A percentile compares a stretch with the other conserved stretches of the same genome.
phyloP scores from a whole-genome alignment of 31 red algal species.

The Porphyra umbilicalis region DNA sequence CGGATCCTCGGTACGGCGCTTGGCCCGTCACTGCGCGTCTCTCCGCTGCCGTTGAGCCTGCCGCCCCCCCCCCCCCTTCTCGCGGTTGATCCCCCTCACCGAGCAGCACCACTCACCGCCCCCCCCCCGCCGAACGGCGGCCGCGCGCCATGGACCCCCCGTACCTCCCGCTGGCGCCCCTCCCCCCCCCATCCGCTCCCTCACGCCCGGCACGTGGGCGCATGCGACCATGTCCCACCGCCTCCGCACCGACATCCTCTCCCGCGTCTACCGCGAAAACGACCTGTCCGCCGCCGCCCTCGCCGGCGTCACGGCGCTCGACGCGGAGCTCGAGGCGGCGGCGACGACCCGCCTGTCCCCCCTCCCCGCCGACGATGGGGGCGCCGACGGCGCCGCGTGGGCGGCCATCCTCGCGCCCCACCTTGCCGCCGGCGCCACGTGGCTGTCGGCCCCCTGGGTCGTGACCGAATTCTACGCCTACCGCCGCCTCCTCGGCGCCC shows the following conservation, averaged over 20 bases:
- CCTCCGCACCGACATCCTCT: slow-evolving; percentile 67
- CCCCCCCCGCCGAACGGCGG: not conserved
- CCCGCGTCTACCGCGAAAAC: slow-evolving; percentile 84
- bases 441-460: slow-evolving; percentile 81
- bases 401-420: slow-evolving; percentile 28
- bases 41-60: no score
- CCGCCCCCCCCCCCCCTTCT: no score
- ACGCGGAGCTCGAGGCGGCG: slow-evolving; percentile 36
- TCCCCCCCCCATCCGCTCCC: slow-evolving; percentile 42
- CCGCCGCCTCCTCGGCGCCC: slow-evolving; percentile 67
- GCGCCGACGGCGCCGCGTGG: slow-evolving; percentile 59
- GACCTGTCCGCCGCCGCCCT: slow-evolving; percentile 18
- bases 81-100: no score
- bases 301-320: slow-evolving; percentile 20
- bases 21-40: no score
- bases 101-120: not conserved
- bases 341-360: slow-evolving; percentile 18
- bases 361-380: slow-evolving; percentile 28
- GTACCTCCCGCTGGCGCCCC: slow-evolving; percentile 9
- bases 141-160: not conserved
- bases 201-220: slow-evolving; percentile 85
- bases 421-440: slow-evolving; percentile 32
- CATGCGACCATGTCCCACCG: slow-evolving; percentile 74
- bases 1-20: no score
- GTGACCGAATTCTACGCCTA: slow-evolving; percentile 95